Percentiles rank a stretch among this genome's conserved stretches.
Evolutionary conservation across 805 yeast species (phyloP).

Genomic region (Wickerhamiella domercqiae): DNA sequence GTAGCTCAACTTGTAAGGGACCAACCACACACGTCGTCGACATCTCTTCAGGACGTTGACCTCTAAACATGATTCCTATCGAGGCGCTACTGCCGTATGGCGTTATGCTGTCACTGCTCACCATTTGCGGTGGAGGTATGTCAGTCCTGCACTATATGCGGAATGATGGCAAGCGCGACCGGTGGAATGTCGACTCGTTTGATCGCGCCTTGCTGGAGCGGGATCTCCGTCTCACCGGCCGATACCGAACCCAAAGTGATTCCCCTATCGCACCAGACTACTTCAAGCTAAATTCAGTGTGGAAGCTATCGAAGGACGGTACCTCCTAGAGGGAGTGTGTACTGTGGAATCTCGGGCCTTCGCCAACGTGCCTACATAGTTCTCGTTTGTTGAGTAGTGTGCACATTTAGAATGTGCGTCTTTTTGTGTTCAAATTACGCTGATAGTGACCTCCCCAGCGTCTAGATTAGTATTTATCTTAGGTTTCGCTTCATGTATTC

Average conservation of each 20-base stretch:
- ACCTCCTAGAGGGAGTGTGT: neutral
- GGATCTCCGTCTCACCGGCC: slow-evolving; percentile 65
- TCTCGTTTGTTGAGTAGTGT: no score
- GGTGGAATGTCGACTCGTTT: slow-evolving; percentile 39
- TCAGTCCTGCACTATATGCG: slow-evolving; percentile 29
- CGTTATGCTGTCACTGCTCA: slow-evolving; percentile 36
- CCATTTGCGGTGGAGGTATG: slow-evolving; percentile 40
- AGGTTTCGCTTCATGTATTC: neutral
- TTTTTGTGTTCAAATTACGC: neutral
- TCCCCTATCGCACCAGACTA: slow-evolving; percentile 58
- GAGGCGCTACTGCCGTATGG: slow-evolving; percentile 52
- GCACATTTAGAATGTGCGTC: neutral
- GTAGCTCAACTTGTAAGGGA: no score
- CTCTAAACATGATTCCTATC: slow-evolving; percentile 41
- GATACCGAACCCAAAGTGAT: slow-evolving; percentile 50
- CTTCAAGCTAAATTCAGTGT: slow-evolving; percentile 54
- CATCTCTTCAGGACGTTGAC: no score
- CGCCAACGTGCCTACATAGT: no score
- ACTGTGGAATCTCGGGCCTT: no score
- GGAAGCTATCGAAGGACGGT: slow-evolving; percentile 21
- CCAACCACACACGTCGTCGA: no score
- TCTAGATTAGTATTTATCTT: neutral
- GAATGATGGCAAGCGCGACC: slow-evolving; percentile 38
- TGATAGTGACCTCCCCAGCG: neutral
- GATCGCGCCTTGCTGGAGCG: slow-evolving; percentile 45